These are phyloP conservation scores for Penicillium samsonianum DNA, from an alignment of 495 filamentous ascomycete genomes.

Conservation along the genomic window DNA sequence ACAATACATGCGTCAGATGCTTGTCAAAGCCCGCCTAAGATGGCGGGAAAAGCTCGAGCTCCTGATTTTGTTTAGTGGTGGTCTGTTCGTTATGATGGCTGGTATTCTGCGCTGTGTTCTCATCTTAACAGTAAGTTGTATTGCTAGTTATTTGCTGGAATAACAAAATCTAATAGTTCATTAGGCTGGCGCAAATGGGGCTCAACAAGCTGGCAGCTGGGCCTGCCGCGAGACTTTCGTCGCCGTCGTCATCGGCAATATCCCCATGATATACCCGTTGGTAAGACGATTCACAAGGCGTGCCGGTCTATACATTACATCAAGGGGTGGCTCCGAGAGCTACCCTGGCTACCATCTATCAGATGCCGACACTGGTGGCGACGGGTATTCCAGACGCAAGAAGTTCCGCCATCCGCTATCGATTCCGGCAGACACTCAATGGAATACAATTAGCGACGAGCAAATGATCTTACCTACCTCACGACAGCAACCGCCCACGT, in stretches of 20 bases:
- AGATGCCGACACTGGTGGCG: constrained; percentile 22
- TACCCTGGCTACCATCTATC: constrained; percentile 35
- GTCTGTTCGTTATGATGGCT: constrained; percentile 59
- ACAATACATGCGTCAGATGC: constrained; percentile 35
- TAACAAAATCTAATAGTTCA: background rate
- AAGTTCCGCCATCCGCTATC: constrained; percentile 45
- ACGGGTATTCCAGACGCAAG: constrained; percentile 28
- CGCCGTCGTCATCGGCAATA: constrained; percentile 58
- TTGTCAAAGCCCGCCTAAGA: constrained; percentile 54
- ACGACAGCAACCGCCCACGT: constrained; percentile 31
- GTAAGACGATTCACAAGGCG: constrained; percentile 41
- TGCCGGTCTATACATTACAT: constrained; percentile 33
- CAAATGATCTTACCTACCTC: constrained; percentile 39
- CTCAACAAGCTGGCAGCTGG: constrained; percentile 60
- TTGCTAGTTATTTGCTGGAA: background rate
- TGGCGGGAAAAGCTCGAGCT: constrained; percentile 54
- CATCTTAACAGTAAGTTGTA: constrained; percentile 51
- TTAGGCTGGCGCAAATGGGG: constrained; percentile 48
- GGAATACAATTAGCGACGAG: constrained; percentile 44
- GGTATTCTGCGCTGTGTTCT: constrained; percentile 59
- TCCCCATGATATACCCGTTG: constrained; percentile 61
- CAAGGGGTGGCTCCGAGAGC: constrained; percentile 17
- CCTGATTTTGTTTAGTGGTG: constrained; percentile 59
- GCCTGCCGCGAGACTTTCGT: constrained; percentile 65
- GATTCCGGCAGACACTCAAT: constrained; percentile 39